Percentiles rank a stretch among this genome's conserved stretches.
Conservation (phyloP, 1,284 basidiomycete species). For the Boletus mariae region DNA sequence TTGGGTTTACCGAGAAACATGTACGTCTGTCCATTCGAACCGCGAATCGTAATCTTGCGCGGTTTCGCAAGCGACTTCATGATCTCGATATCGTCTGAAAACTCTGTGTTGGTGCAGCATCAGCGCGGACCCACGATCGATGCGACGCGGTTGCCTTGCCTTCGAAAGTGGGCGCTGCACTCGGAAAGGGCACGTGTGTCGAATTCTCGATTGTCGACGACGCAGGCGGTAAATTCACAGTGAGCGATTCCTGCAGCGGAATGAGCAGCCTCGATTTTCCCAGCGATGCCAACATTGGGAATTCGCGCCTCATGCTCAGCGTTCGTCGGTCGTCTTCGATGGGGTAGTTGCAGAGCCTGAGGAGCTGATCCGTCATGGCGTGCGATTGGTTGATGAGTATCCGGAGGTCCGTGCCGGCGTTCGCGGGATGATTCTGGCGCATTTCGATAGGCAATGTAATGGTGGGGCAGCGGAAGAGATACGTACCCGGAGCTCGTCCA, state of each 20-base stretch:
- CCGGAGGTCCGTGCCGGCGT: constrained; percentile 40
- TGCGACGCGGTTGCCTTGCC: constrained; percentile 42
- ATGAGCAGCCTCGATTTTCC: constrained; percentile 75
- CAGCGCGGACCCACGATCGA: not conserved
- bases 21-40: constrained; percentile 82
- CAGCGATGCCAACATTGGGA: constrained; percentile 56
- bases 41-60: constrained; percentile 85
- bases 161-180: constrained; percentile 72
- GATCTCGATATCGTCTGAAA: constrained; percentile 81
- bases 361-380: constrained; percentile 65
- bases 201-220: constrained; percentile 53
- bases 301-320: constrained; percentile 63
- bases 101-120: constrained; percentile 43
- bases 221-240: constrained; percentile 79
- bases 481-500: constrained; percentile 65
- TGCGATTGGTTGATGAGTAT: constrained; percentile 54
- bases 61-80: constrained; percentile 95
- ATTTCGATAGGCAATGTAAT: not conserved
- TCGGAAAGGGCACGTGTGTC: constrained; percentile 81
- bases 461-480: not conserved
- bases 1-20: constrained; percentile 97
- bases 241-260: constrained; percentile 92
- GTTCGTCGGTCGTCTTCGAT: constrained; percentile 48
- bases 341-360: constrained; percentile 61
- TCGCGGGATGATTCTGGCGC: constrained; percentile 40